Percentiles rank a stretch among this genome's conserved stretches.
Evolutionary conservation across 2,329 filamentous ascomycete genomes (phyloP).

Genomic region (Exutisphaerella laricina): DNA sequence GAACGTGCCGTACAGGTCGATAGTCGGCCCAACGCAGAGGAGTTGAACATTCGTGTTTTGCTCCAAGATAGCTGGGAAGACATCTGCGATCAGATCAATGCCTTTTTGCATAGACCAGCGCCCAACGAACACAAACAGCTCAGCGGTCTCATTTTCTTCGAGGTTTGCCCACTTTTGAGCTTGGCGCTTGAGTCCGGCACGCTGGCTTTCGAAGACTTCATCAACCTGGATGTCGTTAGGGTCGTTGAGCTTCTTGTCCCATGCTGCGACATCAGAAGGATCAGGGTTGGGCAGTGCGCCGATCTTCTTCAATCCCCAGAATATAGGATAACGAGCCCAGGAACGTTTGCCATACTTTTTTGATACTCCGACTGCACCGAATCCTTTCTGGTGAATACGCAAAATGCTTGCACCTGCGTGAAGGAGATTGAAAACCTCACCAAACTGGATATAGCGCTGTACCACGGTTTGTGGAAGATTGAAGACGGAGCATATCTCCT

Average conservation of each 20-base stretch:
- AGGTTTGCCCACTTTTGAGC: constrained; percentile 64
- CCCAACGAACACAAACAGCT: constrained; percentile 63
- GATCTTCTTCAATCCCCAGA: constrained; percentile 60
- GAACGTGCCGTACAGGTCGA: constrained; percentile 64
- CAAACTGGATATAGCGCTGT: constrained; percentile 59
- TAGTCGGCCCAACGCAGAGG: constrained; percentile 59
- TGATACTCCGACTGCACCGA: constrained; percentile 62
- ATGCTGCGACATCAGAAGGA: constrained; percentile 58
- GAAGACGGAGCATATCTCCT: constrained; percentile 61
- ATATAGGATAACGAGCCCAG: constrained; percentile 62
- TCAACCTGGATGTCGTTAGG: constrained; percentile 50
- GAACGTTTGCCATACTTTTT: constrained; percentile 64
- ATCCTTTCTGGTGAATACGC: constrained; percentile 61
- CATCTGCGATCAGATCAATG: constrained; percentile 62
- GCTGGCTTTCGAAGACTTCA: constrained; percentile 48
- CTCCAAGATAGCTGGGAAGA: constrained; percentile 59
- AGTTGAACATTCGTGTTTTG: constrained; percentile 55
- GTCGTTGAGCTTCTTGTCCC: constrained; percentile 50
- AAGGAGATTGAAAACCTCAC: constrained; percentile 63
- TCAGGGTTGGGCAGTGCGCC: constrained; percentile 61
- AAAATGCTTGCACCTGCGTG: constrained; percentile 63
- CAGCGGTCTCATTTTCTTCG: constrained; percentile 55
- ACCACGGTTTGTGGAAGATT: constrained; percentile 55
- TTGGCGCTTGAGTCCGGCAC: constrained; percentile 52
- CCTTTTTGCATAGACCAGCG: constrained; percentile 67